Conservation (phyloP, 1,284 basidiomycete genomes). For the Lignosus rhinocerotis region DNA sequence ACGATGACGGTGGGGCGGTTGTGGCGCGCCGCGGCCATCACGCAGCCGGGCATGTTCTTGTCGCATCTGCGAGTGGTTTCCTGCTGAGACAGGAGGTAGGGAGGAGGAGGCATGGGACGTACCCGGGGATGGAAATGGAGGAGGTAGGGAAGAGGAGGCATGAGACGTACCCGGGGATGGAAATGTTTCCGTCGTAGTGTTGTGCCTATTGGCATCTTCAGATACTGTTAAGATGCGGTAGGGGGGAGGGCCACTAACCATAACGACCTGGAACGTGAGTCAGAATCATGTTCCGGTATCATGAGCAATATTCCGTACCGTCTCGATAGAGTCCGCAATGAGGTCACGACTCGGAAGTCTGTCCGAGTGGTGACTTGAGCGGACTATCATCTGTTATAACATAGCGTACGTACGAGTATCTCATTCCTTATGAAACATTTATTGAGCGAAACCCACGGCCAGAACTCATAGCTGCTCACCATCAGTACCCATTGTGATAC, state of each 20-base stretch:
- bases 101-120: background rate
- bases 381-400: background rate
- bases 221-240: background rate
- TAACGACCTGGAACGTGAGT: constrained; percentile 50
- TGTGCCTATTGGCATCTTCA: constrained; percentile 54
- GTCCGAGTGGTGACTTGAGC: constrained; percentile 8
- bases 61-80: constrained; percentile 52
- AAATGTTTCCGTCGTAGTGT: constrained; percentile 87
- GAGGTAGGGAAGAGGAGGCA: background rate
- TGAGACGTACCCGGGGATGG: constrained; percentile 56
- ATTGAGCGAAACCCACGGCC: background rate
- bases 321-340: constrained; percentile 90
- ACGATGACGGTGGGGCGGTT: constrained; percentile 86
- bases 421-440: constrained; percentile 59
- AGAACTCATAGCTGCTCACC: constrained; percentile 44
- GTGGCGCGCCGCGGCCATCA: constrained; percentile 83
- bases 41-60: constrained; percentile 92
- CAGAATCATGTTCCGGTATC: background rate
- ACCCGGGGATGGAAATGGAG: constrained; percentile 40
- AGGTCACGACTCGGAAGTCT: constrained; percentile 87
- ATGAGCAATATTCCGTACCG: constrained; percentile 46
- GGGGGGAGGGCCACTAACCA: constrained; percentile 43
- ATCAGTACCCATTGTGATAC: constrained; percentile 82
- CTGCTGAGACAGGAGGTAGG: no score
- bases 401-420: constrained; percentile 66